These are phyloP conservation scores for Pyrrhoderma lamaoense DNA, from an alignment of 1,284 basidiomycete species.

Conservation along the genomic window DNA sequence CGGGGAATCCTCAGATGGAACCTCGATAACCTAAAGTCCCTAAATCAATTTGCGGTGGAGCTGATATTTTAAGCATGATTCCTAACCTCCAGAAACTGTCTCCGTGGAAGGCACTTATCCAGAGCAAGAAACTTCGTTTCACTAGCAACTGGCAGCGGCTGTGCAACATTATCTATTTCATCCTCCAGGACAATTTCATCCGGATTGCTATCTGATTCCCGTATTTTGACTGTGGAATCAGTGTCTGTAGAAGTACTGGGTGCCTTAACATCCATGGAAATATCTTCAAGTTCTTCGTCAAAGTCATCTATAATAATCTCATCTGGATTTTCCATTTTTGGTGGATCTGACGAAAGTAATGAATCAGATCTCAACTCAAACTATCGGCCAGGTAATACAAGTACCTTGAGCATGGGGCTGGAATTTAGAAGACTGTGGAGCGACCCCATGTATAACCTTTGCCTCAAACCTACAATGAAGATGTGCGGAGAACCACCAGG, in stretches of 20 bases:
- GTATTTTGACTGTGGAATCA: not conserved
- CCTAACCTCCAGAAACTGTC: slow-evolving; percentile 79
- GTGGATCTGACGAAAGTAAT: slow-evolving; percentile 12
- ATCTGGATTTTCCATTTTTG: slow-evolving; percentile 44
- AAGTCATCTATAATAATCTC: slow-evolving; percentile 62
- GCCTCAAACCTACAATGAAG: slow-evolving; percentile 83
- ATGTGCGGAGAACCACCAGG: slow-evolving; percentile 97
- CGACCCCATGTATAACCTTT: slow-evolving; percentile 45
- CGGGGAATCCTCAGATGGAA: slow-evolving; percentile 32
- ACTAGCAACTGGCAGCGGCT: slow-evolving; percentile 26
- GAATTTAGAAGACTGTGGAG: not conserved
- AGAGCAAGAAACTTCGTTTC: slow-evolving; percentile 84
- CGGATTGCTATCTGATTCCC: slow-evolving; percentile 39
- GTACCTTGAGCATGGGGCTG: slow-evolving; percentile 10
- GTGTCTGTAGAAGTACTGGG: not conserved
- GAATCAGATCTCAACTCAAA: not conserved
- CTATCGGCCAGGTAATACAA: not conserved
- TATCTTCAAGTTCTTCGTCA: slow-evolving; percentile 24
- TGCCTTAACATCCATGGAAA: slow-evolving; percentile 1
- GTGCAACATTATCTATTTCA: slow-evolving; percentile 44
- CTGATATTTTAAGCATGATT: no score
- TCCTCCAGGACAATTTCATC: slow-evolving; percentile 67
- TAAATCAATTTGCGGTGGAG: no score
- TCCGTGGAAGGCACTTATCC: slow-evolving; percentile 83
- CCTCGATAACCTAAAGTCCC: slow-evolving; percentile 58